phyloP scores from a whole-genome alignment of 2,329 filamentous ascomycete species.

The Epicoccum sorghinum region DNA sequence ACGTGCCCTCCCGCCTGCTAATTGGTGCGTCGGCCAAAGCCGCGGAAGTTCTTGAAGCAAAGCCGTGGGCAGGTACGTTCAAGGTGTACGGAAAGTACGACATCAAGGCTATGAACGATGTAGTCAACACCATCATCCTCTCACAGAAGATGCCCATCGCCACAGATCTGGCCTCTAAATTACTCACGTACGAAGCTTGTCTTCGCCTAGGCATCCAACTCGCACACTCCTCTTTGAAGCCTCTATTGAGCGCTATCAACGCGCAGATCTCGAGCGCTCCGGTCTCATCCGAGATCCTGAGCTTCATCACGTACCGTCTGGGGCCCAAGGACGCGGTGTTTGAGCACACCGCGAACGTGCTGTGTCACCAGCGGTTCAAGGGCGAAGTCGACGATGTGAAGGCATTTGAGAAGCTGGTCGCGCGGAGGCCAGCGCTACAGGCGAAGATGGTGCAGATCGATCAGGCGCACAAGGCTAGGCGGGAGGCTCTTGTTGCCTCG shows the following conservation, averaged over 20 bases:
- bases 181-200: slow-evolving; percentile 6
- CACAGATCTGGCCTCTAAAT: background rate
- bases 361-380: slow-evolving; percentile 7
- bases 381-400: background rate
- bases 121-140: background rate
- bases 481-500: background rate
- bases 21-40: background rate
- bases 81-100: slow-evolving; percentile 5
- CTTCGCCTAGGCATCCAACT: background rate
- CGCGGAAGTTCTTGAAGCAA: background rate
- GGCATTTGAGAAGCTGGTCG: background rate
- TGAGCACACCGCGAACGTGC: background rate
- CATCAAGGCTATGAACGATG: background rate
- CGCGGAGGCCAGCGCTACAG: background rate
- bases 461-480: background rate
- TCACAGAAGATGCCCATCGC: background rate
- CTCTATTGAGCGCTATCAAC: background rate
- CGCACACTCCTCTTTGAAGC: background rate
- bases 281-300: background rate
- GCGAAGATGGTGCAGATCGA: slow-evolving; percentile 7
- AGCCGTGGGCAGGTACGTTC: background rate
- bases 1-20: background rate
- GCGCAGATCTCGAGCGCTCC: background rate
- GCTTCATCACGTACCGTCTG: background rate
- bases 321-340: background rate